Base-by-base conservation (phyloP, 495 filamentous ascomycete genomes). In the Letharia lupina region DNA sequence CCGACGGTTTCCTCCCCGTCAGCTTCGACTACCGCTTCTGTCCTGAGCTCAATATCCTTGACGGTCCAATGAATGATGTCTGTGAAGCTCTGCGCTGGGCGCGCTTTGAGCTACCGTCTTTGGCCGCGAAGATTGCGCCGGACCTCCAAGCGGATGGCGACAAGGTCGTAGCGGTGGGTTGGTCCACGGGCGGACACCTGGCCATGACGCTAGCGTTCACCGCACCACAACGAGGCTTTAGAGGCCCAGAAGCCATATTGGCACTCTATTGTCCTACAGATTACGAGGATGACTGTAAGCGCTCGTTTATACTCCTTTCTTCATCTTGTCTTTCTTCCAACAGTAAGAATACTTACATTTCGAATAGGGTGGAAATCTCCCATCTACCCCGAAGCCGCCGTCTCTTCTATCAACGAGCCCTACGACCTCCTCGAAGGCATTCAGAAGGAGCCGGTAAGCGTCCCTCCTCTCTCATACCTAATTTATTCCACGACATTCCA, bases 21-120 rank as follows among this genome's bases (percentile, higher is more conserved):
- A 82, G 79, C 65, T 56, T 84, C 3, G 83, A 86, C 68, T 81
- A 85, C 68, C 69, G 83, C 16, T 77, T 87, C 2, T 85, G 83
- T 65, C 84, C 84, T 0, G 83, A 87, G 61, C 65, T 76, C 6
- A 78, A 23, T 12, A 61, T 85, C 0, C 5, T 70, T 18, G 77
- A 84, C 2, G 84, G 84, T 0, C 74, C 68, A 10, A 63, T 67
- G 50, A 58, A 10, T 7, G 65, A 67, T 41, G 45, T 48, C 1
- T 10, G 45, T n/a, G 45, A 48, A 1, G 45, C 45, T n/a, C 45
- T 48, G 0, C 20, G 18, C 20, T 48, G 45, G 45, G 18, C 45
- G 9, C 45, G 45, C 45, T 48, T 10, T 9, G 11, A 56, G 64
- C 67, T 84, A 5, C 81, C 82, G 5, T 71, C 60, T 33, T 28